These are phyloP conservation scores for Saccharomyces hybrid DNA, from an alignment of 1,139 yeast species.

Conservation along the genomic window DNA sequence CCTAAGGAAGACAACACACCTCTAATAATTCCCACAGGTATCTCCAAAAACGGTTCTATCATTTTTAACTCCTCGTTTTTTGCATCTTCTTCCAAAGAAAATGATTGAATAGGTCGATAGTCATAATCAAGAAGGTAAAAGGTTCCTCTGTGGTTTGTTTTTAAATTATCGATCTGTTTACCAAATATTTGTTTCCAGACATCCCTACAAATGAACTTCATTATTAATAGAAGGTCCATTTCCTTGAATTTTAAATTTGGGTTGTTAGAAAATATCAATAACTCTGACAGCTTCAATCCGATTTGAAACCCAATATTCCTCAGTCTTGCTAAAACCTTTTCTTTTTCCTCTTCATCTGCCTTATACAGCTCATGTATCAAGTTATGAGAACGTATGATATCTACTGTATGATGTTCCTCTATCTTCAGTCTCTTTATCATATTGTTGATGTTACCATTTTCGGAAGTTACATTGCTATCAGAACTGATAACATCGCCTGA, in stretches of 20 bases:
- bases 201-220: constrained; percentile 89
- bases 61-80: constrained; percentile 35
- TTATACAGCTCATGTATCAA: constrained; percentile 17
- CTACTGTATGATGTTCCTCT: constrained; percentile 6
- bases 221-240: constrained; percentile 63
- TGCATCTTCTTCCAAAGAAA: constrained; percentile 19
- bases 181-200: constrained; percentile 76
- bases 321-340: constrained; percentile 53
- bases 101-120: constrained; percentile 23
- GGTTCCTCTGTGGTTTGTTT: constrained; percentile 76
- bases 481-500: constrained; percentile 5
- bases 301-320: constrained; percentile 67
- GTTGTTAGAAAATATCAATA: constrained; percentile 53
- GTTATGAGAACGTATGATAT: constrained; percentile 20
- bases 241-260: constrained; percentile 39
- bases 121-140: constrained; percentile 29
- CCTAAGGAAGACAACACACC: constrained; percentile 50
- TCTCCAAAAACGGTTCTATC: constrained; percentile 51
- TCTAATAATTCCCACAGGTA: constrained; percentile 77
- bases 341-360: constrained; percentile 32
- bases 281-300: constrained; percentile 68
- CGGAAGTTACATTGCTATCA: constrained; percentile 1
- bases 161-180: constrained; percentile 84
- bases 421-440: constrained; percentile 21
- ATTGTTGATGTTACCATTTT: background rate